Conservation (phyloP, 2,329 filamentous ascomycete species). For the Fusarium illudens region DNA sequence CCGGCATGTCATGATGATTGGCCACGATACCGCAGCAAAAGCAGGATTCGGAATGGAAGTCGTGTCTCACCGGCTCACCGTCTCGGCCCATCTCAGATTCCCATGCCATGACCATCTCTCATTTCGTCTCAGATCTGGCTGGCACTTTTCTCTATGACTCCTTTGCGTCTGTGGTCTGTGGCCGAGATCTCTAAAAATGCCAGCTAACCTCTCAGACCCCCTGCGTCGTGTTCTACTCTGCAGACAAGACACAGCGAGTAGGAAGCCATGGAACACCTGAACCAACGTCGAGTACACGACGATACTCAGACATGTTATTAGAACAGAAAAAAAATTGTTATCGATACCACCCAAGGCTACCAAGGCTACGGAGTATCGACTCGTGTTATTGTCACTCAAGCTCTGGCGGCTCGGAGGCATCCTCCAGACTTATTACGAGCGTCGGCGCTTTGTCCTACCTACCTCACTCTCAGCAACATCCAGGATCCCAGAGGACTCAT, state of each 20-base stretch:
- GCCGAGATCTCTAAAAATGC: constrained; percentile 15
- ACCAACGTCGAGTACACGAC: background rate
- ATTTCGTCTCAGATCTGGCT: constrained; percentile 37
- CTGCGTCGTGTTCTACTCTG: constrained; percentile 5
- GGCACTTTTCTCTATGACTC: constrained; percentile 16
- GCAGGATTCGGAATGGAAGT: constrained; percentile 21
- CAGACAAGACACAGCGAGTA: constrained; percentile 2
- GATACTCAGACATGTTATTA: background rate
- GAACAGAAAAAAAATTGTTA: background rate
- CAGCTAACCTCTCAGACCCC: constrained; percentile 12
- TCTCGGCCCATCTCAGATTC: constrained; percentile 32
- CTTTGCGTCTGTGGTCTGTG: constrained; percentile 14
- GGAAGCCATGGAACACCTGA: constrained; percentile 3
- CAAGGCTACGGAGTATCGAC: background rate
- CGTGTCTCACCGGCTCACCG: constrained; percentile 27
- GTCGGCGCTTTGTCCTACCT: constrained; percentile 30
- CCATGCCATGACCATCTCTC: constrained; percentile 29
- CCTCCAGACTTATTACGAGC: constrained; percentile 33
- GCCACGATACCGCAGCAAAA: constrained; percentile 1
- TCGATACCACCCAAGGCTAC: background rate
- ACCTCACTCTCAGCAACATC: constrained; percentile 11
- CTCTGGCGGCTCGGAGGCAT: constrained; percentile 10
- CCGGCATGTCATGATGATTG: constrained; percentile 27
- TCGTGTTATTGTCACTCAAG: background rate
- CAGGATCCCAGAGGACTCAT: constrained; percentile 35